phyloP scores from a whole-genome alignment of 164 flowering plant genomes.

The Taxillus chinensis region DNA sequence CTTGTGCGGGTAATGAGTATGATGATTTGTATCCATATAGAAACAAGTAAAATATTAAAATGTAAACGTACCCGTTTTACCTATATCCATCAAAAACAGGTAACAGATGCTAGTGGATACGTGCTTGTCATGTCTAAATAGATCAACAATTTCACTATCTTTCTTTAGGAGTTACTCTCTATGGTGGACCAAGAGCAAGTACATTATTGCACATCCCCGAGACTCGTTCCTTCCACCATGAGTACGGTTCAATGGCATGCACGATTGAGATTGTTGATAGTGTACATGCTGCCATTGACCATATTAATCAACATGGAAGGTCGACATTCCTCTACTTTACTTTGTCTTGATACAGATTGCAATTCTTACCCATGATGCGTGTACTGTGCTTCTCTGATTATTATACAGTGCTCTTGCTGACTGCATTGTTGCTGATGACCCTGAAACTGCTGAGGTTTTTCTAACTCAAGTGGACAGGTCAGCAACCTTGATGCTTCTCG shows the following conservation, averaged over 20 bases:
- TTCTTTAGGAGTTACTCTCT: background rate
- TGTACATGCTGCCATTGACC: conserved; percentile 5
- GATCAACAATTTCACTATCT: too few relatives aligned
- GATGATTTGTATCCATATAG: too few relatives aligned
- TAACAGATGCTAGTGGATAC: too few relatives aligned
- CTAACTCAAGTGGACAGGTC: conserved; percentile 3
- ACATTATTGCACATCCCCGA: background rate
- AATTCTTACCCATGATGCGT: too few relatives aligned
- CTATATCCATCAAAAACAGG: too few relatives aligned
- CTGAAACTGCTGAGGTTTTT: background rate
- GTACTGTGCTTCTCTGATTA: background rate
- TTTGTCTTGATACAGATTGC: background rate
- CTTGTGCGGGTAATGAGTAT: background rate
- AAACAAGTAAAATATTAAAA: too few relatives aligned
- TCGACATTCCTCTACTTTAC: background rate
- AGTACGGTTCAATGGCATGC: conserved; percentile 4
- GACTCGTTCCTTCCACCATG: background rate
- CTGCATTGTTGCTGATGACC: conserved; percentile 1
- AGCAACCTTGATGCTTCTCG: too few relatives aligned
- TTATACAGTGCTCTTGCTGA: conserved; percentile 1
- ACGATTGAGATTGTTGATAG: conserved; percentile 1
- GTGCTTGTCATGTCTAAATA: too few relatives aligned
- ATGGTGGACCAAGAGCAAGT: conserved; percentile 6
- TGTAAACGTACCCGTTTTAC: too few relatives aligned
- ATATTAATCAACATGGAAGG: conserved; percentile 4